phyloP scores from a whole-genome alignment of 257 asterid species.

The Verbena officinalis region DNA sequence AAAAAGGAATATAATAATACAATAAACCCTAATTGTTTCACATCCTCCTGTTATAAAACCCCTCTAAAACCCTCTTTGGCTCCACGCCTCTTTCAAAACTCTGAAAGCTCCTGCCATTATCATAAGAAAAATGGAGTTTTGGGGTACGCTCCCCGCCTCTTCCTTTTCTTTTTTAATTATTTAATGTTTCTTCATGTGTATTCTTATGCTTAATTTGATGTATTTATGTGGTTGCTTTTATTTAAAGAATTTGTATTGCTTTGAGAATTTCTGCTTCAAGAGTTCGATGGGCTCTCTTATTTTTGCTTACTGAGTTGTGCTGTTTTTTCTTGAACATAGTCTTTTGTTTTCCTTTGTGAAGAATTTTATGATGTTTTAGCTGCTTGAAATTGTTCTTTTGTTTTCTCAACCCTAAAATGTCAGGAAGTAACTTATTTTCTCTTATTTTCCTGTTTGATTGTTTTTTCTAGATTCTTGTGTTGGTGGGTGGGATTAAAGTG shows the following conservation, averaged over 20 bases:
- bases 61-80: conserved; percentile 37
- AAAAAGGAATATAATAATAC: too few relatives aligned
- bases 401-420: not conserved
- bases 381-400: not conserved
- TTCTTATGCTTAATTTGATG: not conserved
- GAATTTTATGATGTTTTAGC: not conserved
- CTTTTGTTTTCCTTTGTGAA: not conserved
- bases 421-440: not conserved
- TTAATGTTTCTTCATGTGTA: not conserved
- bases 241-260: not conserved
- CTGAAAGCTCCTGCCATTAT: not conserved
- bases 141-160: conserved; percentile 44
- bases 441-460: not conserved
- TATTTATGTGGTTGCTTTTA: not conserved
- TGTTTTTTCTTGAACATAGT: not conserved
- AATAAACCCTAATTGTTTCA: conserved; percentile 38
- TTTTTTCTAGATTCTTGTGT: not conserved
- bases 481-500: too few relatives aligned
- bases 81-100: conserved; percentile 33
- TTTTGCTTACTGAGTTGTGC: not conserved
- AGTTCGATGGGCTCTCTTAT: not conserved
- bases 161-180: not conserved
- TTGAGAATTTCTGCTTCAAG: not conserved
- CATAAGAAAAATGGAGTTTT: conserved; percentile 52
- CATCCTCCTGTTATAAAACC: conserved; percentile 11